A percentile compares a stretch with the other conserved stretches of the same genome.
phyloP scores from a whole-genome alignment of 2,329 filamentous ascomycete species.

The Aspergillus pseudoterreus region DNA sequence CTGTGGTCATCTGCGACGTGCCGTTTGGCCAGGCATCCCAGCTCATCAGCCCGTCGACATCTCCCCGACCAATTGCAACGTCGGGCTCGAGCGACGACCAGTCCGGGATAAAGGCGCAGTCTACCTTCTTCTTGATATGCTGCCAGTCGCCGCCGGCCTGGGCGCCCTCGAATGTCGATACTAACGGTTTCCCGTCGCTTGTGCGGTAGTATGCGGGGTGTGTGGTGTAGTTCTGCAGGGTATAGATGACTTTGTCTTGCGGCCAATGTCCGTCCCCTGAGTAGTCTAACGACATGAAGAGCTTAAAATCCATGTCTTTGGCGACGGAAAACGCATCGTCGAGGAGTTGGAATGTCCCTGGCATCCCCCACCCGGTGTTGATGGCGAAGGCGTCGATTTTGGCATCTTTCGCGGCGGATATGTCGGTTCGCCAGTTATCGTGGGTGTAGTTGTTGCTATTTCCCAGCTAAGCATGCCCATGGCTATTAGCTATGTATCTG shows the following conservation, averaged over 20 bases:
- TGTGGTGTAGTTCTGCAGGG: slow-evolving; percentile 24
- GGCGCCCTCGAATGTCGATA: slow-evolving; percentile 46
- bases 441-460: slow-evolving; percentile 22
- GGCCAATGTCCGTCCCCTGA: slow-evolving; percentile 30
- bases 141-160: slow-evolving; percentile 42
- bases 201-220: slow-evolving; percentile 24
- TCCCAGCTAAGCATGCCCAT: slow-evolving; percentile 16
- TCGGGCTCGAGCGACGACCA: slow-evolving; percentile 38
- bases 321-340: slow-evolving; percentile 25
- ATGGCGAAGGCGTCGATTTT: slow-evolving; percentile 42
- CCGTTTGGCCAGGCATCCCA: slow-evolving; percentile 45
- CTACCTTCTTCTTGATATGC: slow-evolving; percentile 38
- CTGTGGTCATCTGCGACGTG: slow-evolving; percentile 33
- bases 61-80: slow-evolving; percentile 17
- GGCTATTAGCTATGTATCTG: neutral
- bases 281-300: slow-evolving; percentile 40
- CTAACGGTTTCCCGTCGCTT: slow-evolving; percentile 29
- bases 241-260: slow-evolving; percentile 20
- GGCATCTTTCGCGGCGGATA: slow-evolving; percentile 32
- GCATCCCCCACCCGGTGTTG: slow-evolving; percentile 31
- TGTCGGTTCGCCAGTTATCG: slow-evolving; percentile 30
- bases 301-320: slow-evolving; percentile 23
- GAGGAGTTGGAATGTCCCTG: slow-evolving; percentile 16
- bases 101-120: slow-evolving; percentile 46
- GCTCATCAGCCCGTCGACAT: slow-evolving; percentile 38